A percentile compares a stretch with the other conserved stretches of the same genome.
Conservation (phyloP, 2,329 filamentous ascomycete genomes). For the Lasiodiplodia sp. region DNA sequence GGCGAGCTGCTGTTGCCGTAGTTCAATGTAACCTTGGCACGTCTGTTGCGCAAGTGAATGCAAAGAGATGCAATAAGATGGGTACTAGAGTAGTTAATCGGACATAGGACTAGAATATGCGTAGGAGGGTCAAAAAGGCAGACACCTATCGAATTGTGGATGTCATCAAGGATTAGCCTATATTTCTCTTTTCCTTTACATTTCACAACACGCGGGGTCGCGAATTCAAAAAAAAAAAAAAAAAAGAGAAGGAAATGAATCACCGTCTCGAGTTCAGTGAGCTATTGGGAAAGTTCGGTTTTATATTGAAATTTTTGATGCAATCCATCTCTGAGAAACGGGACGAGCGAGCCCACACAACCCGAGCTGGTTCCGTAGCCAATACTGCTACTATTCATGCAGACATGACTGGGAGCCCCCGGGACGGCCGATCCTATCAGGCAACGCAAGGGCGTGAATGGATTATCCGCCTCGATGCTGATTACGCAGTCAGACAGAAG, state of each 20-base stretch:
- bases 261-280: neutral
- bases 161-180: neutral
- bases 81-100: too few relatives aligned
- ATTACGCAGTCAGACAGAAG: neutral
- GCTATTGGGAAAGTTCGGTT: neutral
- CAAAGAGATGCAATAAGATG: neutral
- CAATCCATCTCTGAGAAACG: neutral
- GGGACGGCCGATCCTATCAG: neutral
- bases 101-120: neutral
- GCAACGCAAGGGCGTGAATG: neutral
- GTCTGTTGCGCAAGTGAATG: neutral
- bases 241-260: too few relatives aligned
- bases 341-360: neutral
- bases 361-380: neutral
- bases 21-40: neutral
- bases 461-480: neutral
- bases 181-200: neutral
- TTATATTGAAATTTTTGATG: neutral
- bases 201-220: neutral
- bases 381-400: neutral
- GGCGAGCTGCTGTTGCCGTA: neutral
- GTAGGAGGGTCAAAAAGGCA: too few relatives aligned
- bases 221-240: neutral
- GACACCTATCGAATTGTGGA: neutral
- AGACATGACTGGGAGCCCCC: neutral